Base-by-base conservation (phyloP, 345 rosid genomes). In the Heritiera littoralis region DNA sequence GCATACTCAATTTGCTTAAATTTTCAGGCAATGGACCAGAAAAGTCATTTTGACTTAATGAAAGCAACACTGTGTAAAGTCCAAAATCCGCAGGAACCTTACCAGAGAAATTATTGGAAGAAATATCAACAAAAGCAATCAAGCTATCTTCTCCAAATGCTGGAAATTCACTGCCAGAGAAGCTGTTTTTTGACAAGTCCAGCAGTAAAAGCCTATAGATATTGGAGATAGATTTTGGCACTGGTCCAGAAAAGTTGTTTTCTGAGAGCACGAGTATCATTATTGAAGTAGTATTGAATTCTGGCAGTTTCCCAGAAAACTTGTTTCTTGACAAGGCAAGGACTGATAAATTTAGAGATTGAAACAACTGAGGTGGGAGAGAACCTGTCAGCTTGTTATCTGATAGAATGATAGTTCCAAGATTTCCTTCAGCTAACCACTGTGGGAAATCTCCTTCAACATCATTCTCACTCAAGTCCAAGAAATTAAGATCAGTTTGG, bases 211-310 rank as follows among this genome's bases (percentile, higher is more conserved):
- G 52, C 52, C 78, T 3, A n/a, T 72, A n/a, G 13, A 45, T 72
- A 2, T 69, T 60, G 68, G 84, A 18, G 52, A 86, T 75, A 52
- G 86, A 84, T 67, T 77, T 77, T 4, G 87, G 87, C 35, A 81
- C 66, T 3, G 80, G 75, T 30, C 90, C 86, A 2, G 80, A 80
- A 51, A 88, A 80, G 2, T 83, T 79, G 59, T 88, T 88, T 13
- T 66, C 79, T 15, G 87, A 72, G 79, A 82, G 55, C 66, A 77
- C 43, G 6, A 81, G 79, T 32, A 80, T 35, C 56, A 52, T 60
- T 9, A 74, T 56, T 32, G 52, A 10, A 18, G 30, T 9, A 48
- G 41, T 52, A 46, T 81, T 78, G 30, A 18, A 38, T 43, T 81
- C 56, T 23, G 82, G 80, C 54, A 84, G 60, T 69, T 45, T 46